These are phyloP conservation scores for Colletotrichum tamarilloi DNA, from an alignment of 2,329 filamentous ascomycete genomes.

Conservation along the genomic window DNA sequence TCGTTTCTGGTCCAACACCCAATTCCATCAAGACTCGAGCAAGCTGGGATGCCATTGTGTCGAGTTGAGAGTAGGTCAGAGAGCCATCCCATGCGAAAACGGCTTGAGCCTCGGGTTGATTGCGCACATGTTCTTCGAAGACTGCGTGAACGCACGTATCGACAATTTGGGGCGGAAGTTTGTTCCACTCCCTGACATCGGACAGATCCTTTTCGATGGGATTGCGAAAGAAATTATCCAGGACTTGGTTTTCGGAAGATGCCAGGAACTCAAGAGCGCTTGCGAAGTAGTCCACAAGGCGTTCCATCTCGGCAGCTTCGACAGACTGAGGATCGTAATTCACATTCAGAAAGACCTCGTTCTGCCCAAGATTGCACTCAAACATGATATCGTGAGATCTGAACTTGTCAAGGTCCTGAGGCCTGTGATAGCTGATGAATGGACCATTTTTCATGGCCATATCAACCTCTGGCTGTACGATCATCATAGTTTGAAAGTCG, in stretches of 20 bases:
- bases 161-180: neutral
- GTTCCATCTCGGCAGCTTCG: neutral
- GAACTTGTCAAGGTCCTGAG: constrained; percentile 28
- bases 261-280: constrained; percentile 11
- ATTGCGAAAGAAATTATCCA: neutral
- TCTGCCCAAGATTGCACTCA: constrained; percentile 14
- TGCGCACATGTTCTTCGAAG: neutral
- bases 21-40: constrained; percentile 33
- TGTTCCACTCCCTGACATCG: constrained; percentile 5
- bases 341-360: neutral
- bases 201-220: neutral
- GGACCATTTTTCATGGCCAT: constrained; percentile 17
- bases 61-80: constrained; percentile 38
- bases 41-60: constrained; percentile 33
- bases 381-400: constrained; percentile 26
- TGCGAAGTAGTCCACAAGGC: constrained; percentile 23
- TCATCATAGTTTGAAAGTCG: constrained; percentile 32
- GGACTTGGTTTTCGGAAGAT: neutral
- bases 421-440: constrained; percentile 7
- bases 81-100: constrained; percentile 40
- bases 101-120: constrained; percentile 1
- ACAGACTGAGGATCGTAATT: constrained; percentile 19
- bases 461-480: constrained; percentile 35
- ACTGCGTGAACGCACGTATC: constrained; percentile 14
- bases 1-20: constrained; percentile 37